Conservation (phyloP, 106 monocot species). For the Dendrobium officinale region DNA sequence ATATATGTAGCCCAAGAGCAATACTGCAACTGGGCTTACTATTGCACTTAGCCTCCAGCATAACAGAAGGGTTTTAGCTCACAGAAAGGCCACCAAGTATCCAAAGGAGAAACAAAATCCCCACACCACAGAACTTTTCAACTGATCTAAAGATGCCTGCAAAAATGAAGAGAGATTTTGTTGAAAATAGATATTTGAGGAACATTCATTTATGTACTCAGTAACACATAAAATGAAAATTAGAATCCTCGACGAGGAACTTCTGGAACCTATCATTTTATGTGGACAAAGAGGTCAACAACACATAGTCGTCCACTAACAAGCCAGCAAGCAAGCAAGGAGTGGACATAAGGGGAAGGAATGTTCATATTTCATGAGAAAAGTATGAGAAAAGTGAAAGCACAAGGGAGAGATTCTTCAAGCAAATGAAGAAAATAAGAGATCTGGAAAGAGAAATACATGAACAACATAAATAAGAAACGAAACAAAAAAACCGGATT, state of each 20-base stretch:
- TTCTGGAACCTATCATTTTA: constrained; percentile 47
- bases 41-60: constrained; percentile 62
- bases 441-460: background rate
- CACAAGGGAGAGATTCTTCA: background rate
- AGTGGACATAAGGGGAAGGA: background rate
- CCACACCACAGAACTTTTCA: constrained; percentile 5
- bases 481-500: background rate
- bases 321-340: background rate
- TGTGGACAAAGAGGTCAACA: constrained; percentile 15
- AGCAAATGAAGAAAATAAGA: background rate
- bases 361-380: background rate
- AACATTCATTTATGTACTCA: constrained; percentile 50
- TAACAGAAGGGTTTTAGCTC: constrained; percentile 34
- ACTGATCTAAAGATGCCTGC: constrained; percentile 31
- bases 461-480: background rate
- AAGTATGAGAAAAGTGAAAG: background rate
- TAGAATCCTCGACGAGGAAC: constrained; percentile 3
- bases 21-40: constrained; percentile 43
- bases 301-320: background rate
- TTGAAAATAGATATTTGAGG: constrained; percentile 7
- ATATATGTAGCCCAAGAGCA: constrained; percentile 50
- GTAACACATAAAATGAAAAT: constrained; percentile 6
- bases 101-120: background rate
- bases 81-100: constrained; percentile 6
- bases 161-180: constrained; percentile 1